A percentile compares a stretch with the other conserved stretches of the same genome.
These are phyloP conservation scores for Paramecium biaurelia DNA, from an alignment of 73 alveolate genomes.

Conservation along the genomic window DNA sequence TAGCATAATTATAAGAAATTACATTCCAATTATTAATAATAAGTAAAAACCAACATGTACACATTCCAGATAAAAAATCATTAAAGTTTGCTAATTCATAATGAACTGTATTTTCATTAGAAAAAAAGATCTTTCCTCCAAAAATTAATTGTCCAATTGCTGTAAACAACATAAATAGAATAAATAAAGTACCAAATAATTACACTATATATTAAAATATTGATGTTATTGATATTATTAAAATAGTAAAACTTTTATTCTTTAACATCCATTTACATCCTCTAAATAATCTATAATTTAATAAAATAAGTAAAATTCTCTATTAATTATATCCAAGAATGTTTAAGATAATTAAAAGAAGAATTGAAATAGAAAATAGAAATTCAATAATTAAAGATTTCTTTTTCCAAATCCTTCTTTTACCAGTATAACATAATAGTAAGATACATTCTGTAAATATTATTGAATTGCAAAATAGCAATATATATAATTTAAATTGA, in stretches of 20 bases:
- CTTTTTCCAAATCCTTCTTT: not conserved
- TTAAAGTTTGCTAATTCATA: not conserved
- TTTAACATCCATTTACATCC: not conserved
- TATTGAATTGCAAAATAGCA: not conserved
- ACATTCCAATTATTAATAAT: slow-evolving; percentile 41
- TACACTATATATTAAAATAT: not conserved
- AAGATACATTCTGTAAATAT: not conserved
- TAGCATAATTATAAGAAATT: not conserved
- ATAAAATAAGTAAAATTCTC: not conserved
- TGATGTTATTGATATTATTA: not conserved
- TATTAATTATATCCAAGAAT: not conserved
- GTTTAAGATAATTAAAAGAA: not conserved
- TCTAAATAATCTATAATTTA: not conserved
- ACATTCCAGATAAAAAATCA: slow-evolving; percentile 14
- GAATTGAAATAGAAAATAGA: not conserved
- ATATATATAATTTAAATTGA: not conserved
- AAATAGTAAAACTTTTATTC: not conserved
- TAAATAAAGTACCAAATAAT: not conserved
- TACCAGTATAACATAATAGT: not conserved
- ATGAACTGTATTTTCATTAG: not conserved
- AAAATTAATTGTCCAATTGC: not conserved
- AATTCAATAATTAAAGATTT: not conserved
- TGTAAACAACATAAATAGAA: not conserved
- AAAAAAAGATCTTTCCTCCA: not conserved
- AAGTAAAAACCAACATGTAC: not conserved